Conservation (phyloP, 495 filamentous ascomycete species). For the Emericellopsis terricola region DNA sequence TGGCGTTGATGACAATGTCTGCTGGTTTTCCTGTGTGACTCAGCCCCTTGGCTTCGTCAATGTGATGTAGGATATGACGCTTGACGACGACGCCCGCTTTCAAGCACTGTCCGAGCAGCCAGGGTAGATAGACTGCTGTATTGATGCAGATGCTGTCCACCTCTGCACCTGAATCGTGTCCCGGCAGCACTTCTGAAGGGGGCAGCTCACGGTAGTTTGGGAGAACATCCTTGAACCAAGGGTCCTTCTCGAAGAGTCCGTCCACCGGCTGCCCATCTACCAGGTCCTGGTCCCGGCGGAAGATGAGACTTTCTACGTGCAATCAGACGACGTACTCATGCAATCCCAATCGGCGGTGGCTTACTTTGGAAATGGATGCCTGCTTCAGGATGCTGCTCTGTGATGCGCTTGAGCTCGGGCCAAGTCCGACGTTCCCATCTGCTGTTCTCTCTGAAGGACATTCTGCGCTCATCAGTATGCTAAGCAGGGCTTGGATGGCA, state of each 20-base stretch:
- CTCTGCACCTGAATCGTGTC: slow-evolving; percentile 45
- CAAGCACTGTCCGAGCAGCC: slow-evolving; percentile 61
- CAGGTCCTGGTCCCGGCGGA: slow-evolving; percentile 21
- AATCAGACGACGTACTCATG: background rate
- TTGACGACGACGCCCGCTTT: slow-evolving; percentile 47
- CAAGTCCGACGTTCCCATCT: slow-evolving; percentile 51
- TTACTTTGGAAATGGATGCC: slow-evolving; percentile 76
- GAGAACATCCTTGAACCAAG: slow-evolving; percentile 73
- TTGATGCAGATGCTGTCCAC: slow-evolving; percentile 89
- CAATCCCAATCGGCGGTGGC: too few relatives aligned
- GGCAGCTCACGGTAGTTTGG: slow-evolving; percentile 46
- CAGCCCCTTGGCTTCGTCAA: slow-evolving; percentile 46
- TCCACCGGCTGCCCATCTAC: slow-evolving; percentile 11
- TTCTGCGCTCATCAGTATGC: slow-evolving; percentile 9
- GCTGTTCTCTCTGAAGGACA: slow-evolving; percentile 17
- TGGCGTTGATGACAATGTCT: slow-evolving; percentile 72
- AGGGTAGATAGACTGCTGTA: slow-evolving; percentile 70
- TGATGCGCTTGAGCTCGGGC: slow-evolving; percentile 46
- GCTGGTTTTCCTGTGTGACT: slow-evolving; percentile 46
- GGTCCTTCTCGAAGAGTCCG: slow-evolving; percentile 45
- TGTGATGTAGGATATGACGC: slow-evolving; percentile 41
- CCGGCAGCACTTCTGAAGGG: slow-evolving; percentile 34
- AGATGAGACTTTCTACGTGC: slow-evolving; percentile 18
- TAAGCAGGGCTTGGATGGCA: too few relatives aligned
- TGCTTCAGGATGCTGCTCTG: slow-evolving; percentile 59